Conservation (phyloP, 352 stramenopile genomes). For the Phytophthora brassicae region DNA sequence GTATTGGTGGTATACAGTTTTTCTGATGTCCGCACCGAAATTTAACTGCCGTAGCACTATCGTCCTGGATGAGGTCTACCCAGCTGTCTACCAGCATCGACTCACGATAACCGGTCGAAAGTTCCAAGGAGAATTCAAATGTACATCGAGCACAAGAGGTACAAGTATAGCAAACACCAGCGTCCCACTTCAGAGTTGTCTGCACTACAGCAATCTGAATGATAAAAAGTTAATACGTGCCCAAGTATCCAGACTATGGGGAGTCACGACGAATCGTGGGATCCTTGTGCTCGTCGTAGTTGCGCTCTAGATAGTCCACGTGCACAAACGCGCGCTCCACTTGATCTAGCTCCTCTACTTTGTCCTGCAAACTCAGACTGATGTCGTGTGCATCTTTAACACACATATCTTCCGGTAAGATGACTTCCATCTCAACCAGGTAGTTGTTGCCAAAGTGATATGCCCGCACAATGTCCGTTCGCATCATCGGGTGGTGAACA, state of each 20-base stretch:
- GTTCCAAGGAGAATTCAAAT: too few species aligned
- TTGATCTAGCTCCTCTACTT: slow-evolving; percentile 94
- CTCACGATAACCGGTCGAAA: not conserved
- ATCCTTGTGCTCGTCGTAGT: slow-evolving; percentile 91
- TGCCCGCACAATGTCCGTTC: slow-evolving; percentile 91
- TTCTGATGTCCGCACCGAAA: not conserved
- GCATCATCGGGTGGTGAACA: slow-evolving; percentile 86
- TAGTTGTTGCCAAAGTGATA: slow-evolving; percentile 99
- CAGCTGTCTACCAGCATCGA: not conserved
- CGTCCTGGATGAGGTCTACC: not conserved
- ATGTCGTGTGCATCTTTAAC: slow-evolving; percentile 96
- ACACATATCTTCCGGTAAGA: slow-evolving; percentile 88
- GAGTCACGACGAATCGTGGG: slow-evolving; percentile 65
- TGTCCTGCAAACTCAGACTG: slow-evolving; percentile 95
- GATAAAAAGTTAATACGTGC: not conserved
- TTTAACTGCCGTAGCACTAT: slow-evolving; percentile 6
- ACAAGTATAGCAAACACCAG: too few species aligned
- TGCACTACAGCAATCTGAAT: not conserved
- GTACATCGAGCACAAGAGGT: too few species aligned
- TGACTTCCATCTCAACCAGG: slow-evolving; percentile 87
- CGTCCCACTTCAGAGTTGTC: too few species aligned
- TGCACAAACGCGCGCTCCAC: slow-evolving; percentile 98
- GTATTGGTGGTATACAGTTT: too few species aligned
- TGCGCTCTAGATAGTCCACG: slow-evolving; percentile 93
- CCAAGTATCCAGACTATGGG: slow-evolving; percentile 10